Evolutionary conservation across 2,329 filamentous ascomycete genomes (phyloP), one percentile per base, ranked within the genome.

Genomic region (Zymoseptoria ardabiliae): DNA sequence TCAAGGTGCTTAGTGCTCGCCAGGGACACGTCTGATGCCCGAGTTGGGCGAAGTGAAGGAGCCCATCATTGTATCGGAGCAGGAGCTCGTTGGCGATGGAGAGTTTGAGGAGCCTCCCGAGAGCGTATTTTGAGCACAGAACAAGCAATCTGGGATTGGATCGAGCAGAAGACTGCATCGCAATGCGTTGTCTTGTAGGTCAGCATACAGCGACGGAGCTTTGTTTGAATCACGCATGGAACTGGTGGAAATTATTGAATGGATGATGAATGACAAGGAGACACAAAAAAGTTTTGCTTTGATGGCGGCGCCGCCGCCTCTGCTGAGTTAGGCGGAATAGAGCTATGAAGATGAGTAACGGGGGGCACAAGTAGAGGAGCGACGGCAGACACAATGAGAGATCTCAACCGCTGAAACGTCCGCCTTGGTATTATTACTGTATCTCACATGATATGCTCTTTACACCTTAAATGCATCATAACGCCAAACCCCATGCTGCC

Each of bases 1-100:
- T 10, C 51, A 23, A 19, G 53, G 52, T 45, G 53, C 35, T 19
- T 63, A 63, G 61, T 25, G 51, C 22, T 20, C 22, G 20, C 22
- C 51, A 4, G 22, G 22, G 22, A 9, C n/a, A 25, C 51, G 30
- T 28, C 22, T 28, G 22, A 25, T 30, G 22, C n/a, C 51, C 51
- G 8, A 19, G 17, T 30, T 10, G 11, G 10, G 51, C n/a, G 20
- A 17, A 10, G 13, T 17, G 13, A 45, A 45, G 35, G 17, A 45
- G 5, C 13, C 13, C 17, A 45, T 45, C 35, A 45, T 45, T 45
- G 35, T 45, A n/a, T 23, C 28, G 2, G 51, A 53, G 51, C n/a
- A 23, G 10, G 51, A 53, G 51, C 51, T 28, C 13, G 22, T 53
- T n/a, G 28, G 23, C n/a, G 4, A 23, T 22, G 17, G n/a, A 13